Evolutionary conservation across 176 grass and related monocot species (phyloP).

Genomic region (Pontederia paniculata): DNA sequence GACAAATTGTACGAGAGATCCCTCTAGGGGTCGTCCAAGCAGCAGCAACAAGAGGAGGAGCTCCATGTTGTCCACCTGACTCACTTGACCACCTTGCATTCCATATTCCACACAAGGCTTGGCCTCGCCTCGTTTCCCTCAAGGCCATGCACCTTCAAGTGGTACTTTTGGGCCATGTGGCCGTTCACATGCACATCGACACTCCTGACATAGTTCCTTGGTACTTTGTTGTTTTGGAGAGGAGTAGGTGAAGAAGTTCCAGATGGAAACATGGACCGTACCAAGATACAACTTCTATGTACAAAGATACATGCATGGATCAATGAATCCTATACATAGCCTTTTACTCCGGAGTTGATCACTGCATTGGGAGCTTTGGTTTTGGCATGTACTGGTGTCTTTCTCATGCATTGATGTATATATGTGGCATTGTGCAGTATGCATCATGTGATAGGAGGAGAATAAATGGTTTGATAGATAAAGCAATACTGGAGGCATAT

Average conservation of each 20-base stretch:
- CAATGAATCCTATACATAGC: no score
- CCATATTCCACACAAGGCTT: slow-evolving; percentile 35
- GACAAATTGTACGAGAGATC: slow-evolving; percentile 45
- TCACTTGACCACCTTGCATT: slow-evolving; percentile 37
- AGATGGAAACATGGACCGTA: slow-evolving; percentile 41
- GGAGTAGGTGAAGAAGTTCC: slow-evolving; percentile 33
- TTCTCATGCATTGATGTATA: background rate
- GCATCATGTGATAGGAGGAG: slow-evolving; percentile 8
- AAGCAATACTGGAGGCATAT: slow-evolving; percentile 44
- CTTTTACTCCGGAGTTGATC: background rate
- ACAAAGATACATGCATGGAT: background rate
- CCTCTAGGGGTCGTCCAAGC: background rate
- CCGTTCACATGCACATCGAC: background rate
- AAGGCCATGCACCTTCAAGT: slow-evolving; percentile 9
- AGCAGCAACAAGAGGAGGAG: slow-evolving; percentile 2
- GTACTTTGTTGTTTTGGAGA: slow-evolving; percentile 24
- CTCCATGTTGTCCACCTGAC: slow-evolving; percentile 69
- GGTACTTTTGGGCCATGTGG: background rate
- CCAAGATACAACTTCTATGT: slow-evolving; percentile 47
- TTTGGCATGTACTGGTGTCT: no score
- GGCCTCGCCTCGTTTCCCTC: slow-evolving; percentile 40
- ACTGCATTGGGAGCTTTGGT: background rate
- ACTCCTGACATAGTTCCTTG: slow-evolving; percentile 15
- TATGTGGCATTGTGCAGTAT: slow-evolving; percentile 24
- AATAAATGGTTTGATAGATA: slow-evolving; percentile 29